Percentiles rank a stretch among this genome's conserved stretches.
Evolutionary conservation across 371 early-diverging fungal species (phyloP).

Genomic region (Apophysomyces sp.): DNA sequence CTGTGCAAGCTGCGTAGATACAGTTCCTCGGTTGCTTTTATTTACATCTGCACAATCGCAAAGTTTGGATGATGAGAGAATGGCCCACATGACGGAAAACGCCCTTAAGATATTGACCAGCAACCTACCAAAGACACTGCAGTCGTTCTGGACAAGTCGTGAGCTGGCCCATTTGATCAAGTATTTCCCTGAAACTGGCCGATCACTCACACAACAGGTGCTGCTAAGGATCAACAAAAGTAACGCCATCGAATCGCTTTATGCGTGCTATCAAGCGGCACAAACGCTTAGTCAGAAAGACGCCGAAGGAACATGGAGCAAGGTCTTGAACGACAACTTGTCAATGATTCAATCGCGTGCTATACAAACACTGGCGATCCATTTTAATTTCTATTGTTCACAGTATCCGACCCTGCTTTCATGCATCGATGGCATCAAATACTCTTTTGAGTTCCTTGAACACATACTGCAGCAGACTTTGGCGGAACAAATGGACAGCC

Average conservation of each 20-base stretch:
- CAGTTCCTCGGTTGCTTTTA: constrained; percentile 4
- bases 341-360: constrained; percentile 24
- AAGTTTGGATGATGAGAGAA: not conserved
- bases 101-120: constrained; percentile 18
- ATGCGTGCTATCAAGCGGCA: constrained; percentile 26
- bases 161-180: constrained; percentile 25
- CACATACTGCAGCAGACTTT: constrained; percentile 28
- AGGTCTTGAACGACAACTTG: constrained; percentile 22
- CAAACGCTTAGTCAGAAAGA: constrained; percentile 16
- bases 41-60: constrained; percentile 2
- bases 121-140: constrained; percentile 27
- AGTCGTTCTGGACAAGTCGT: constrained; percentile 26
- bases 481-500: constrained; percentile 32
- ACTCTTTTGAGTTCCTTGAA: constrained; percentile 37
- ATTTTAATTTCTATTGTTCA: constrained; percentile 36
- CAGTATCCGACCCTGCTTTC: constrained; percentile 40
- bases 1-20: constrained; percentile 13
- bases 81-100: constrained; percentile 12
- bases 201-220: constrained; percentile 20
- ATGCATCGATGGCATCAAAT: constrained; percentile 44
- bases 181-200: constrained; percentile 22
- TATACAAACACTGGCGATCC: constrained; percentile 24
- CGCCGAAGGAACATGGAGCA: constrained; percentile 21
- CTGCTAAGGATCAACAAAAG: constrained; percentile 29
- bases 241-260: constrained; percentile 32